phyloP scores from a whole-genome alignment of 108 stramenopile species.

The Nannochloropsis oceanica region DNA sequence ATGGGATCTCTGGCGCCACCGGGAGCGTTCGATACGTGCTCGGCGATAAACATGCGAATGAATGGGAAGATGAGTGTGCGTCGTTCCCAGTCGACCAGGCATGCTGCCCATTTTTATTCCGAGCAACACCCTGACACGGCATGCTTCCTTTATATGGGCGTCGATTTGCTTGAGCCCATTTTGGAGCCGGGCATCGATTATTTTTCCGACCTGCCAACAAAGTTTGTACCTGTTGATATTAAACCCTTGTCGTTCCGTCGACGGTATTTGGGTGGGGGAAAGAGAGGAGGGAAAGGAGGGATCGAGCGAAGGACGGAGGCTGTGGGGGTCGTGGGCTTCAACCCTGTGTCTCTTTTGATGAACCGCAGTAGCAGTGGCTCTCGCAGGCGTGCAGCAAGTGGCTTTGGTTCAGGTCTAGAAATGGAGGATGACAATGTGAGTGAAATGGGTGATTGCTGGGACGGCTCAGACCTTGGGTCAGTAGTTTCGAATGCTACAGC shows the following conservation, averaged over 20 bases:
- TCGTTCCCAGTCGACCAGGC: not conserved
- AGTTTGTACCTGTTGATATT: not conserved
- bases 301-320: not conserved
- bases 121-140: not conserved
- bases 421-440: not conserved
- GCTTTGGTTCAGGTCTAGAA: not conserved
- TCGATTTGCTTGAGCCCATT: not conserved
- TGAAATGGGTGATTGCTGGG: not conserved
- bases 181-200: not conserved
- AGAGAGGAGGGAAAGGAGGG: not conserved
- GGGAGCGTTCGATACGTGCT: not conserved
- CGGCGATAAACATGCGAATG: not conserved
- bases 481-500: not conserved
- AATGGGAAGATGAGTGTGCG: not conserved
- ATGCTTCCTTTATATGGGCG: not conserved
- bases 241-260: not conserved
- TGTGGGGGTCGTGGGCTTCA: not conserved
- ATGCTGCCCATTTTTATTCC: not conserved
- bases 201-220: not conserved
- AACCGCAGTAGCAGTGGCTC: not conserved
- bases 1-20: not conserved
- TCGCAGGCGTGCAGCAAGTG: not conserved
- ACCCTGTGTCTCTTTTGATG: not conserved
- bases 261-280: not conserved
- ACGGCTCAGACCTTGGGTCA: not conserved